phyloP scores from a whole-genome alignment of 2,329 filamentous ascomycete genomes.

The Epichloe amarillans region DNA sequence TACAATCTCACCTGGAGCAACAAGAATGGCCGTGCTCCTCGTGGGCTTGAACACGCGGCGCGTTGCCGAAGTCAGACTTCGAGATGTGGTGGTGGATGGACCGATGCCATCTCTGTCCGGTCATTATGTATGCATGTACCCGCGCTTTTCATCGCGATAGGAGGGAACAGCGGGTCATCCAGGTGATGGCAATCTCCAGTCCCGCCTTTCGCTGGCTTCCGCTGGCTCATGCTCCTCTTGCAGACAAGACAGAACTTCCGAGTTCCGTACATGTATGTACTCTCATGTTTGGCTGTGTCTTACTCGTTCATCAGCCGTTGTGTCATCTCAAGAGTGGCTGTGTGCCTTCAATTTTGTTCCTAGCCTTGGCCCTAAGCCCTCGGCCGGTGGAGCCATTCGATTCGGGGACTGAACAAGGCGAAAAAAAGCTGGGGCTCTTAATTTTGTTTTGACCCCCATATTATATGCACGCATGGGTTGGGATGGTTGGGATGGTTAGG shows the following conservation, averaged over 20 bases:
- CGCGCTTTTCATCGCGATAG: no score
- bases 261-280: no score
- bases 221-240: no score
- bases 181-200: no score
- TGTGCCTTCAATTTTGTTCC: background rate
- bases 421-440: no score
- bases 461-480: background rate
- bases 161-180: no score
- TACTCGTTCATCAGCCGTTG: background rate
- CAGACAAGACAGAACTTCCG: background rate
- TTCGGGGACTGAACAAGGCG: background rate
- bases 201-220: no score
- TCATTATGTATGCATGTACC: no score
- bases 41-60: background rate
- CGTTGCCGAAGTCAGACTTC: background rate
- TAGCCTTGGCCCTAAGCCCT: background rate
- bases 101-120: no score
- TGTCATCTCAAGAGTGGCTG: conserved; percentile 1
- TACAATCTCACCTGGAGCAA: background rate
- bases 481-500: no score
- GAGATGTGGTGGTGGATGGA: no score
- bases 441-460: background rate
- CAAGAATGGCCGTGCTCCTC: background rate
- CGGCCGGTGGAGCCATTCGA: background rate
- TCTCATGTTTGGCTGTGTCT: background rate